Conservation (phyloP, 331 rosid species). For the Acacia pycnantha region DNA sequence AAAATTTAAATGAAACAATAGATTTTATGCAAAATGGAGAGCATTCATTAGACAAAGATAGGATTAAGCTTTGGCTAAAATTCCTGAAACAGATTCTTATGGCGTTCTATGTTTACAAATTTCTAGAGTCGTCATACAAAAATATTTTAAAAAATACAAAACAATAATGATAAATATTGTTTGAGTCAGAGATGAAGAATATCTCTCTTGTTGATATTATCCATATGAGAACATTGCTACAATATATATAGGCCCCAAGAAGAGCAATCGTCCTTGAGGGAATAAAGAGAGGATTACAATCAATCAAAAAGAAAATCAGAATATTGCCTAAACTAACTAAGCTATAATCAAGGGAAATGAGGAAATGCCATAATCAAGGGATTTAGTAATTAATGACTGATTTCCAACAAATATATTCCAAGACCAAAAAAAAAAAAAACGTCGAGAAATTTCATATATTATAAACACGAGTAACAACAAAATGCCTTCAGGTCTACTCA, state of each 20-base stretch:
- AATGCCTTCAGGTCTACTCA: constrained; percentile 9
- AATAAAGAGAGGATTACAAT: too few relatives aligned
- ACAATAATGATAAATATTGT: neutral
- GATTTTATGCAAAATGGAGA: neutral
- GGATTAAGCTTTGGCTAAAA: neutral
- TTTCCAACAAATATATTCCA: neutral
- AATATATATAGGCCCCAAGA: too few relatives aligned
- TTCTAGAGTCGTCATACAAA: neutral
- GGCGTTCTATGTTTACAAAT: neutral
- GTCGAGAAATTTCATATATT: neutral
- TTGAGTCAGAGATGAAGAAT: too few relatives aligned
- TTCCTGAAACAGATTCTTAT: neutral
- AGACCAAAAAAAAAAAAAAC: neutral
- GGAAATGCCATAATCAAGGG: too few relatives aligned
- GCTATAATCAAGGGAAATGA: too few relatives aligned
- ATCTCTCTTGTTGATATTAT: too few relatives aligned
- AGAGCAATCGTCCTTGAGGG: too few relatives aligned
- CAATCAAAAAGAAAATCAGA: too few relatives aligned
- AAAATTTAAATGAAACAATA: neutral
- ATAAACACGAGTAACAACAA: neutral
- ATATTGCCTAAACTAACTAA: too few relatives aligned
- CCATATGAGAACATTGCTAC: too few relatives aligned
- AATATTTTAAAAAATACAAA: neutral
- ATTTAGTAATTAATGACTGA: too few relatives aligned
- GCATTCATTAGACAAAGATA: neutral